phyloP scores from a whole-genome alignment of 371 early-diverging fungal species.

The Conidiobolus incongruus region DNA sequence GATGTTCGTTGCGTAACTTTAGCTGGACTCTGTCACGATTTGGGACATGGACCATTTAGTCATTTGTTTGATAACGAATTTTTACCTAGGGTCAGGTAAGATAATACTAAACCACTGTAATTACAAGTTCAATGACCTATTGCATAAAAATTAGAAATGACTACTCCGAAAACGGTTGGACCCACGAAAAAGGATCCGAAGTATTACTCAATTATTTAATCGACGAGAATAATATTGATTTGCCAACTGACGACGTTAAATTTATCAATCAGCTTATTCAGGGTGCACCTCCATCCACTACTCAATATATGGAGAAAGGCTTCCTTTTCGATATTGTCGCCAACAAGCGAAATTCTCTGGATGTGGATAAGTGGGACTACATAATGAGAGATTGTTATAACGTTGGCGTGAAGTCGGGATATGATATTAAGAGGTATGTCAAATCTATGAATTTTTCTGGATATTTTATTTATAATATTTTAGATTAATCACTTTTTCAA shows the following conservation, averaged over 20 bases:
- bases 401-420: constrained; percentile 54
- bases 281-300: constrained; percentile 25
- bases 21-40: constrained; percentile 88
- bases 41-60: constrained; percentile 88
- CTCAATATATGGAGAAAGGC: constrained; percentile 12
- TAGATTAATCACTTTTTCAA: constrained; percentile 52
- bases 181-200: constrained; percentile 73
- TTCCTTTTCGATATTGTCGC: constrained; percentile 92
- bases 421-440: constrained; percentile 34
- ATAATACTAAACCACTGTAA: too few relatives aligned
- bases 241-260: constrained; percentile 33
- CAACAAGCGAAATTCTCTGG: constrained; percentile 79
- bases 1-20: constrained; percentile 72
- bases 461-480: too few relatives aligned
- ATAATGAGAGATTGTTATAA: constrained; percentile 76
- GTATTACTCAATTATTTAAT: constrained; percentile 75
- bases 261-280: constrained; percentile 71
- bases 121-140: not conserved
- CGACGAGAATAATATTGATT: constrained; percentile 54
- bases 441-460: too few relatives aligned
- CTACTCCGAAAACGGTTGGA: constrained; percentile 53
- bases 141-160: constrained; percentile 6
- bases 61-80: constrained; percentile 83
- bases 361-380: constrained; percentile 96
- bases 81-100: constrained; percentile 34